These are phyloP conservation scores for Colletotrichum australisinense DNA, from an alignment of 2,329 filamentous ascomycete genomes.

Conservation along the genomic window DNA sequence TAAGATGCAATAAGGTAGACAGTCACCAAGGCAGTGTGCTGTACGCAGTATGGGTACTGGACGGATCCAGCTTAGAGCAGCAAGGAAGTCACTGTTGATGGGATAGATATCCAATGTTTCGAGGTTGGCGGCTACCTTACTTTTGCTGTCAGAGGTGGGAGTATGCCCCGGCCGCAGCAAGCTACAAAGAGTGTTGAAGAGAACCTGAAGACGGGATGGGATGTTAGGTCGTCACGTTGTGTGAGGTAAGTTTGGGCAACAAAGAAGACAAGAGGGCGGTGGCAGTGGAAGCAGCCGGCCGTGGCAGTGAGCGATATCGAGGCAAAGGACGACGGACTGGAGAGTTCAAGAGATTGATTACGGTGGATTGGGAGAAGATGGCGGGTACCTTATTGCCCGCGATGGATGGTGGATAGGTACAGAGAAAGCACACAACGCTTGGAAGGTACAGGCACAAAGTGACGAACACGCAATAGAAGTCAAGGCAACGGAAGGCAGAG, in stretches of 20 bases:
- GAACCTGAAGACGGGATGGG: neutral
- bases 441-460: neutral
- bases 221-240: too few relatives aligned
- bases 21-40: neutral
- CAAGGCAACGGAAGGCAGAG: neutral
- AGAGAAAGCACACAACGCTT: neutral
- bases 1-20: too few relatives aligned
- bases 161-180: neutral
- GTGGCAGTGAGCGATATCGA: neutral
- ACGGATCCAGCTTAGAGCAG: neutral
- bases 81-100: neutral
- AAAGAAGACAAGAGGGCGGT: neutral
- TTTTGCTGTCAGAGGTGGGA: neutral
- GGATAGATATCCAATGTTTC: too few relatives aligned
- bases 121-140: too few relatives aligned
- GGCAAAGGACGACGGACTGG: slow-evolving; percentile 8
- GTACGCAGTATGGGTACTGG: neutral
- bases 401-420: neutral
- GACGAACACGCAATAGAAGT: too few relatives aligned
- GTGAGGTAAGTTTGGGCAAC: neutral
- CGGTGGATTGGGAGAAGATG: neutral
- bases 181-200: neutral
- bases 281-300: neutral
- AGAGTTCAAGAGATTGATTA: slow-evolving; percentile 22
- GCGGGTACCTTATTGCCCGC: neutral